These are phyloP conservation scores for Cercophora sp. DNA, from an alignment of 495 filamentous ascomycete genomes.

Conservation along the genomic window DNA sequence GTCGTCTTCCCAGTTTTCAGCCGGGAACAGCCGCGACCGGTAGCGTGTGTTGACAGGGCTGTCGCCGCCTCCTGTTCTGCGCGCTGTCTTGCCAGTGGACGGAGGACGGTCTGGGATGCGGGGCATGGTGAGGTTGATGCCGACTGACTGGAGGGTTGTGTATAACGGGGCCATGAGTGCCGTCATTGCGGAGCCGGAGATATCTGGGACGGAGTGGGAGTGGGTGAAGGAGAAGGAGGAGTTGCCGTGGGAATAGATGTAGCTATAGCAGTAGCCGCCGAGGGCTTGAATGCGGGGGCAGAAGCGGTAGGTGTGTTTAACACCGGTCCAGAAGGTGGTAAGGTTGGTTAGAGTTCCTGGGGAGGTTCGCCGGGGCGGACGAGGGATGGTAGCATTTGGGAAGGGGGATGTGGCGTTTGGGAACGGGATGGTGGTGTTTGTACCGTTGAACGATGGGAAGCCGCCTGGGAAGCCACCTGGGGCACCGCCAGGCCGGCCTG, in stretches of 20 bases:
- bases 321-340: conserved; percentile 50
- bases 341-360: conserved; percentile 25
- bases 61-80: conserved; percentile 20
- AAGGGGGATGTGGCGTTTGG: conserved; percentile 10
- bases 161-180: conserved; percentile 45
- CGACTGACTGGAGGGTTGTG: conserved; percentile 31
- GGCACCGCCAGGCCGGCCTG: too few species aligned
- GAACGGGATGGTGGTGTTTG: conserved; percentile 19
- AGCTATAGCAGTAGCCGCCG: conserved; percentile 44
- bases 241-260: conserved; percentile 33
- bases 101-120: conserved; percentile 5
- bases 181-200: conserved; percentile 25
- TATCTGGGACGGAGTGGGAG: conserved; percentile 28
- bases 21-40: conserved; percentile 52
- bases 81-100: conserved; percentile 18
- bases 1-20: conserved; percentile 40
- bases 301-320: conserved; percentile 39
- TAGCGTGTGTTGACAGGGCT: conserved; percentile 32
- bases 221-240: conserved; percentile 33
- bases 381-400: not conserved
- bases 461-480: not conserved
- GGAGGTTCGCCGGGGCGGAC: conserved; percentile 15
- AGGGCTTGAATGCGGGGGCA: conserved; percentile 30
- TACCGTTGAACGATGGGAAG: conserved; percentile 23
- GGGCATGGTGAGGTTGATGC: conserved; percentile 30